Conservation (phyloP, 2,329 filamentous ascomycete species). For the Myotisia sp. region DNA sequence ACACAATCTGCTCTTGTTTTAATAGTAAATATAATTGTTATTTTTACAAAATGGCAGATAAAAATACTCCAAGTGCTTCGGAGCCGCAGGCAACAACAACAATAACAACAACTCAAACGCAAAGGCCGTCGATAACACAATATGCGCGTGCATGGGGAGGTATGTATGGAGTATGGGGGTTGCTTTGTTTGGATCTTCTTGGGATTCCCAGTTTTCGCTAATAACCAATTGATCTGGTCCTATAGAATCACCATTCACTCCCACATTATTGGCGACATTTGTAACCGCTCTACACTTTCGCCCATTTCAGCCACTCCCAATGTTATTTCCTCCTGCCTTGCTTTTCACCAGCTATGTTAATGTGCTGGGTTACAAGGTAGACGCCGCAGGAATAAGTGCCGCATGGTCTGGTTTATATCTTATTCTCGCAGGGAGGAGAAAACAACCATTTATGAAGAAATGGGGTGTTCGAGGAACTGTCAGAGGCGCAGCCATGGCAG, state of each 20-base stretch:
- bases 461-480: conserved; percentile 32
- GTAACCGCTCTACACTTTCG: conserved; percentile 52
- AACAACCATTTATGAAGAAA: conserved; percentile 32
- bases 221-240: conserved; percentile 5
- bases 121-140: conserved; percentile 27
- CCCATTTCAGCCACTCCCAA: conserved; percentile 51
- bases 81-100: conserved; percentile 5
- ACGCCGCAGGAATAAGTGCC: conserved; percentile 48
- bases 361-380: conserved; percentile 46
- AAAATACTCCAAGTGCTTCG: conserved; percentile 1
- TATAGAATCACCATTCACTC: conserved; percentile 49
- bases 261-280: conserved; percentile 50
- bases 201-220: neutral
- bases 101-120: conserved; percentile 19
- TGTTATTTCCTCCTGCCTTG: conserved; percentile 52
- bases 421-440: conserved; percentile 46
- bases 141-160: conserved; percentile 31
- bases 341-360: conserved; percentile 55
- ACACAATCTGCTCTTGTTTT: no score
- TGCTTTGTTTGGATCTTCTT: neutral
- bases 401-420: conserved; percentile 53
- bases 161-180: no score
- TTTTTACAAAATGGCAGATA: conserved; percentile 1
- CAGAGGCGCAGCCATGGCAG: conserved; percentile 32
- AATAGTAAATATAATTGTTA: neutral